phyloP scores from a whole-genome alignment of 202 grass and related monocot species.

The Carex arenaria region DNA sequence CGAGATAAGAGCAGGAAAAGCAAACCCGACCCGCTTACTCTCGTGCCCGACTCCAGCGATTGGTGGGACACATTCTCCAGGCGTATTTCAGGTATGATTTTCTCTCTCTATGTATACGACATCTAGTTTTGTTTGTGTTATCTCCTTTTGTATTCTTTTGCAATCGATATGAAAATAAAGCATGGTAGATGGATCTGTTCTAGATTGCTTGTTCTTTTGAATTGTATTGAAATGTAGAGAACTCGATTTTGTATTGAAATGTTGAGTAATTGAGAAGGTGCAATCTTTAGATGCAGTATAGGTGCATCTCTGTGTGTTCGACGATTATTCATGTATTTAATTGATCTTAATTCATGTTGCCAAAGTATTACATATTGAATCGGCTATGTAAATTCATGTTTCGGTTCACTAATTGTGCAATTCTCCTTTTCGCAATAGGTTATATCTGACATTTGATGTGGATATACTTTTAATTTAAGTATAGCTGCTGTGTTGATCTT shows the following conservation, averaged over 20 bases:
- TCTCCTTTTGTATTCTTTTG: neutral
- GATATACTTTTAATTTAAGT: neutral
- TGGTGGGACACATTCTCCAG: constrained; percentile 28
- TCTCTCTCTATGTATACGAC: neutral
- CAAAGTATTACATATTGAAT: neutral
- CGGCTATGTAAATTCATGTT: neutral
- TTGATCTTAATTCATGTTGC: neutral
- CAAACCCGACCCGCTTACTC: neutral
- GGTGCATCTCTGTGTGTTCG: neutral
- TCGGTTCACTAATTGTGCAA: neutral
- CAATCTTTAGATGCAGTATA: neutral
- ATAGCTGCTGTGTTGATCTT: neutral
- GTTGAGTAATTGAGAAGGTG: neutral
- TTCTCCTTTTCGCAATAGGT: neutral
- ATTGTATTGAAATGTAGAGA: neutral
- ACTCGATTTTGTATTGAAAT: neutral
- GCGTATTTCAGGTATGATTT: constrained; percentile 28
- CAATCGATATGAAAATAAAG: neutral
- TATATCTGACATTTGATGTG: neutral
- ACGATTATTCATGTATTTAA: neutral
- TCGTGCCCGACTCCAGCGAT: constrained; percentile 17
- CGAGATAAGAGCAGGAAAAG: constrained; percentile 11
- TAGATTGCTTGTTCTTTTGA: neutral
- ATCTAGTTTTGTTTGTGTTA: neutral
- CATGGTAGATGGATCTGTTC: constrained; percentile 11